Percentiles rank a stretch among this genome's conserved stretches.
These are phyloP conservation scores for Tuber borchii DNA, from an alignment of 495 filamentous ascomycete genomes.

Conservation along the genomic window DNA sequence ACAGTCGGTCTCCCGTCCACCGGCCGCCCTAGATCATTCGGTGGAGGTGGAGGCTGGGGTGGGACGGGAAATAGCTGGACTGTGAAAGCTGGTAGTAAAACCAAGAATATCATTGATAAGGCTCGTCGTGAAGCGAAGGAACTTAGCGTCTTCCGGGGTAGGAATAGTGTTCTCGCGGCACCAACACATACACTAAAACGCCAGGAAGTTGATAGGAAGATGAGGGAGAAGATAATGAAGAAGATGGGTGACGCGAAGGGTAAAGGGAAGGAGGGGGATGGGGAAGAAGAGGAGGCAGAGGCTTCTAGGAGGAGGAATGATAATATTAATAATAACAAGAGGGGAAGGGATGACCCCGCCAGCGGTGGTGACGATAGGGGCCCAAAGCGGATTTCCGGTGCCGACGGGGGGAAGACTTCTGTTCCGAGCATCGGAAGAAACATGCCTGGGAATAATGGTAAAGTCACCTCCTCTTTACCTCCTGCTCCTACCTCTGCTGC, in stretches of 20 bases:
- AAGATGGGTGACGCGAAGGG: constrained; percentile 43
- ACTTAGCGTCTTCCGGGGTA: constrained; percentile 24
- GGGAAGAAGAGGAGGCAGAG: constrained; percentile 85
- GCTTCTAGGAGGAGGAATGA: constrained; percentile 59
- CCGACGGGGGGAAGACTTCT: constrained; percentile 5
- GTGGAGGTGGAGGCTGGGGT: constrained; percentile 34
- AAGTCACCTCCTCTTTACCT: background rate
- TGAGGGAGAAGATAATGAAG: constrained; percentile 48
- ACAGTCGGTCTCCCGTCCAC: constrained; percentile 27
- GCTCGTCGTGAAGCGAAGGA: constrained; percentile 38
- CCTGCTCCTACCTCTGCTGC: background rate
- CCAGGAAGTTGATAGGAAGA: constrained; percentile 16
- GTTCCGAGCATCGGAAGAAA: constrained; percentile 9
- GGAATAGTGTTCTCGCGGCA: constrained; percentile 30
- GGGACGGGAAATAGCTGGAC: constrained; percentile 20
- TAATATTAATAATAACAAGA: constrained; percentile 45
- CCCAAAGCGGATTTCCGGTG: constrained; percentile 20
- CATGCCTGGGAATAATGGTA: background rate
- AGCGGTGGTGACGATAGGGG: background rate
- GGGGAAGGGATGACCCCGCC: constrained; percentile 11
- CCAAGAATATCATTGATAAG: constrained; percentile 38
- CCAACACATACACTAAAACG: constrained; percentile 26
- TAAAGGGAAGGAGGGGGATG: constrained; percentile 64
- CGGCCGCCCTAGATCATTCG: constrained; percentile 5
- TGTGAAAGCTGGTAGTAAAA: constrained; percentile 35